Conservation (phyloP, 2,329 filamentous ascomycete species). For the Xylariaceae sp. region DNA sequence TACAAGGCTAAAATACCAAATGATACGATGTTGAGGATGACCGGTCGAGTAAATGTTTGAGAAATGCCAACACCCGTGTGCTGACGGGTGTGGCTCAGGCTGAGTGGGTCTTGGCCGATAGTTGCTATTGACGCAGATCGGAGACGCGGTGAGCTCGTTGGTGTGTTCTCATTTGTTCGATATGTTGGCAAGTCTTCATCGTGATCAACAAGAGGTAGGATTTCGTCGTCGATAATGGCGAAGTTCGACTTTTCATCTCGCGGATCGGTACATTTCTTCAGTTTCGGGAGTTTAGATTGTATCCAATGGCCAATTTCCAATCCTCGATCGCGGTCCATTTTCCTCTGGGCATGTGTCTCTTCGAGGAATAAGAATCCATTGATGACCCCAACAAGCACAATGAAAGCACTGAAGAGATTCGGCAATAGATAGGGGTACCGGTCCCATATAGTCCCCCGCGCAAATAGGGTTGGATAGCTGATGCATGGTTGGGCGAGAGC, state of each 20-base stretch:
- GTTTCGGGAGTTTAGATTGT: slow-evolving; percentile 39
- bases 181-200: slow-evolving; percentile 67
- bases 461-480: slow-evolving; percentile 73
- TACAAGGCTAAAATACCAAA: slow-evolving; percentile 95
- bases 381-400: slow-evolving; percentile 62
- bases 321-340: slow-evolving; percentile 69
- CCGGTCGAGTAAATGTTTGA: slow-evolving; percentile 76
- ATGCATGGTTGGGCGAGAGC: slow-evolving; percentile 81
- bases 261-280: slow-evolving; percentile 32
- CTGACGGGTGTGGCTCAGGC: slow-evolving; percentile 29
- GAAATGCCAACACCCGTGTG: slow-evolving; percentile 29
- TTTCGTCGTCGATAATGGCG: slow-evolving; percentile 50
- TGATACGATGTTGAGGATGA: slow-evolving; percentile 81
- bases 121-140: slow-evolving; percentile 26
- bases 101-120: slow-evolving; percentile 35
- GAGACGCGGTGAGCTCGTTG: slow-evolving; percentile 38
- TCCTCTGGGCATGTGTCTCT: slow-evolving; percentile 86
- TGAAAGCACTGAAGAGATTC: slow-evolving; percentile 55
- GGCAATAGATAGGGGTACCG: slow-evolving; percentile 74
- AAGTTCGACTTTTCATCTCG: slow-evolving; percentile 36
- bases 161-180: slow-evolving; percentile 55
- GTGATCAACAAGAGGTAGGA: slow-evolving; percentile 57
- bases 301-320: slow-evolving; percentile 73
- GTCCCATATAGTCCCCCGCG: slow-evolving; percentile 73
- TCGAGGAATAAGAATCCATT: slow-evolving; percentile 70